phyloP scores from a whole-genome alignment of 768 basidiomycete species.

The Suillus paluster region DNA sequence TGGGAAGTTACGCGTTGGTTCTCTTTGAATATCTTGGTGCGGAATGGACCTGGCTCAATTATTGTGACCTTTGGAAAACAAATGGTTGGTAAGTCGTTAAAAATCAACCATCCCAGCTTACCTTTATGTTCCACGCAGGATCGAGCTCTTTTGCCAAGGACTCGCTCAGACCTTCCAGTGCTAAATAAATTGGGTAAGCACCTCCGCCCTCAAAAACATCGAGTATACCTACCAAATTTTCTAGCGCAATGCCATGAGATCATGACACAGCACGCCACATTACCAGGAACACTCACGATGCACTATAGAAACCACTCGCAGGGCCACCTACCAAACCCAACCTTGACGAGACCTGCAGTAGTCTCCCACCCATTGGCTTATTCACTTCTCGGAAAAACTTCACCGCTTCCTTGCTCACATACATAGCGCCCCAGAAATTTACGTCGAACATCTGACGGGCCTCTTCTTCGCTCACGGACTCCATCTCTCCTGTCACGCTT shows the following conservation, averaged over 20 bases:
- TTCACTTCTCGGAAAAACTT: constrained; percentile 43
- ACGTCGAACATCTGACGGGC: constrained; percentile 42
- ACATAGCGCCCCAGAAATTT: constrained; percentile 39
- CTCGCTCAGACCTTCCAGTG: constrained; percentile 39
- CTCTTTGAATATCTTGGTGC: constrained; percentile 13
- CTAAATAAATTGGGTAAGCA: constrained; percentile 17
- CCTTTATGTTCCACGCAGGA: constrained; percentile 49
- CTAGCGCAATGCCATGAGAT: not conserved
- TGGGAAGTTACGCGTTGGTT: constrained; percentile 1
- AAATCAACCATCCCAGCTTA: constrained; percentile 13
- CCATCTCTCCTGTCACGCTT: constrained; percentile 38
- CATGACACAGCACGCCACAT: not conserved
- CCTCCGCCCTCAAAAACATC: not conserved
- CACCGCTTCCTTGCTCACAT: constrained; percentile 35
- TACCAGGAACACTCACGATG: constrained; percentile 25
- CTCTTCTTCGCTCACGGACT: constrained; percentile 32
- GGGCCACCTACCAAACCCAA: constrained; percentile 30
- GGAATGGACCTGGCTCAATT: constrained; percentile 15
- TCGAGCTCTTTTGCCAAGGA: constrained; percentile 40
- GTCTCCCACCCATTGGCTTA: constrained; percentile 40
- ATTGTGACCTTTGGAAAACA: constrained; percentile 9
- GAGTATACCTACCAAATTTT: constrained; percentile 8
- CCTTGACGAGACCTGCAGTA: constrained; percentile 44
- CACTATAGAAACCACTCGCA: constrained; percentile 25
- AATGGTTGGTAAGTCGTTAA: not conserved